A percentile compares a stretch with the other conserved stretches of the same genome.
Conservation (phyloP, 2,329 filamentous ascomycete species). For the Phialophora verrucosa region DNA sequence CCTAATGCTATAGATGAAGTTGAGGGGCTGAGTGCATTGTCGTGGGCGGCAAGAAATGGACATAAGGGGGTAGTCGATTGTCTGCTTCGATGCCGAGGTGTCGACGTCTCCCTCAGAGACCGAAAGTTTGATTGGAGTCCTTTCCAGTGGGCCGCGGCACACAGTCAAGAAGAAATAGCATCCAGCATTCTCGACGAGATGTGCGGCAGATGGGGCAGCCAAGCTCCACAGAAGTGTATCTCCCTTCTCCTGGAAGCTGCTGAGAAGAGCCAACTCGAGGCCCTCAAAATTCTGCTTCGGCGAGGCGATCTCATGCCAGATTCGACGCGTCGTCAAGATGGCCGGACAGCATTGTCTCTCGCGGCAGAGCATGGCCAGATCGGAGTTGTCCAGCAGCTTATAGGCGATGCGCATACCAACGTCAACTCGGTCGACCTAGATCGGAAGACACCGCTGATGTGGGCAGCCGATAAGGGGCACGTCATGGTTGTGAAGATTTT, state of each 20-base stretch:
- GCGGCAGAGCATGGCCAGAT: background rate
- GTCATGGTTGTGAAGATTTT: background rate
- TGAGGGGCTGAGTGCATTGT: slow-evolving; percentile 1
- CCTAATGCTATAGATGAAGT: background rate
- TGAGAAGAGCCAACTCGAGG: background rate
- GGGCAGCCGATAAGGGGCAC: background rate
- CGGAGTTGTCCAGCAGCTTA: background rate
- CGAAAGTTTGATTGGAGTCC: background rate
- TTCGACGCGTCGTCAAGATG: background rate
- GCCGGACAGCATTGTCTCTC: background rate
- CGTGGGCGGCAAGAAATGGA: slow-evolving; percentile 5
- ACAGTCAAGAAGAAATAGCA: background rate
- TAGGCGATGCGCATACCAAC: background rate
- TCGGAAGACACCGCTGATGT: background rate
- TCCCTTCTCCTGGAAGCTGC: slow-evolving; percentile 3
- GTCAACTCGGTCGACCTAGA: background rate
- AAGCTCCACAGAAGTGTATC: background rate
- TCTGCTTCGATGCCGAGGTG: background rate
- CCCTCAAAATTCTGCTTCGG: background rate
- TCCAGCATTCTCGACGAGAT: background rate
- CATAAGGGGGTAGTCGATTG: background rate
- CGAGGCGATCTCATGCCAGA: background rate
- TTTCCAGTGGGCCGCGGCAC: slow-evolving; percentile 9
- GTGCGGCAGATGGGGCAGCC: background rate
- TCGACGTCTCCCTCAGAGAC: background rate